A percentile compares a stretch with the other conserved stretches of the same genome.
phyloP scores from a whole-genome alignment of 202 grass and related monocot genomes.

The Panicum hallii region DNA sequence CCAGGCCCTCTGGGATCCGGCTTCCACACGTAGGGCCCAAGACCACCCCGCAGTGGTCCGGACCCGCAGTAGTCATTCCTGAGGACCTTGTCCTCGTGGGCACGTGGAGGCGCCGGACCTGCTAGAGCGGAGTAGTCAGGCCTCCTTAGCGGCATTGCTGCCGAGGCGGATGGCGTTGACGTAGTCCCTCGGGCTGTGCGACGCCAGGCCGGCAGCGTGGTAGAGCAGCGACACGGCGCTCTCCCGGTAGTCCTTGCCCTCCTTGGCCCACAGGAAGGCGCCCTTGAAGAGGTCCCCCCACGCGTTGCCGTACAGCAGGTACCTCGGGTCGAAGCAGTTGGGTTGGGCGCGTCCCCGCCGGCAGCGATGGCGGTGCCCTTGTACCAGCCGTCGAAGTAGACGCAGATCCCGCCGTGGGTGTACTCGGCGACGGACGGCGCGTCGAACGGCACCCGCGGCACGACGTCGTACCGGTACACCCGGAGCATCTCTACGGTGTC shows the following conservation, averaged over 20 bases:
- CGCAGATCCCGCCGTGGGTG: constrained; percentile 50
- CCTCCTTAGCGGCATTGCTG: background rate
- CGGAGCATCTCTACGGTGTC: background rate
- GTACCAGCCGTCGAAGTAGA: constrained; percentile 75
- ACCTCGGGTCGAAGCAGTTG: constrained; percentile 64
- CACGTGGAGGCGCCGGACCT: too few relatives aligned
- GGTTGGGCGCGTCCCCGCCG: constrained; percentile 53
- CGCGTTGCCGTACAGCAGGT: constrained; percentile 43
- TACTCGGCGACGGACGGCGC: constrained; percentile 46
- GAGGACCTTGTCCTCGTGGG: too few relatives aligned
- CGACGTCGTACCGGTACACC: constrained; percentile 61
- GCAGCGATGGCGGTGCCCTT: constrained; percentile 41
- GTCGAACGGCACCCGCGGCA: constrained; percentile 65
- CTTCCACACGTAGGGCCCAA: too few relatives aligned
- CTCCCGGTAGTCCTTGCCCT: constrained; percentile 54
- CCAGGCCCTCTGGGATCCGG: too few relatives aligned
- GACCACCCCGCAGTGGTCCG: too few relatives aligned
- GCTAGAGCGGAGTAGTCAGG: too few relatives aligned
- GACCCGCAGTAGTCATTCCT: too few relatives aligned
- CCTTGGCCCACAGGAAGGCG: constrained; percentile 43
- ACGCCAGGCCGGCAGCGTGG: constrained; percentile 36
- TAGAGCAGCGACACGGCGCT: constrained; percentile 51
- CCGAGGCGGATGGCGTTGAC: constrained; percentile 56
- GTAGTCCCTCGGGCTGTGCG: constrained; percentile 63
- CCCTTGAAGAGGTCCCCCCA: constrained; percentile 59